Conservation (phyloP, 768 basidiomycete genomes). For the Boletus vinaceobasis region DNA sequence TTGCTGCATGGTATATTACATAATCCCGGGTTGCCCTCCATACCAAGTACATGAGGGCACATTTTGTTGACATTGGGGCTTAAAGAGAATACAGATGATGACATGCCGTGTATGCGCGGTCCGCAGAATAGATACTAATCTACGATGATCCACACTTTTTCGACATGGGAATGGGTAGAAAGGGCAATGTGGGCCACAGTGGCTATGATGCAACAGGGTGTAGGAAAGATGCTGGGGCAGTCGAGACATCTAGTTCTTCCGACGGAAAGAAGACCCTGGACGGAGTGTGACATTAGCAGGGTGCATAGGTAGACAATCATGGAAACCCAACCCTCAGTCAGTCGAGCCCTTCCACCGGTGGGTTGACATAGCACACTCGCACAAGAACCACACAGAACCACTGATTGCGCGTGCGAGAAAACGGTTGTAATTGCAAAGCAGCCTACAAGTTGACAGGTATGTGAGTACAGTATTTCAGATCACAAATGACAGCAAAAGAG, state of each 20-base stretch:
- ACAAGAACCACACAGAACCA: slow-evolving; percentile 92
- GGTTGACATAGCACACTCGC: slow-evolving; percentile 95
- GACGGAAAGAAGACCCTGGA: slow-evolving; percentile 94
- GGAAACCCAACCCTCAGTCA: slow-evolving; percentile 85
- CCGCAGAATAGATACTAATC: slow-evolving; percentile 7
- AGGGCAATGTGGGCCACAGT: neutral
- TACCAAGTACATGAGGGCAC: neutral
- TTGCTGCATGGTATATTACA: neutral
- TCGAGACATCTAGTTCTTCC: slow-evolving; percentile 67
- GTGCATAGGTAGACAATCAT: neutral
- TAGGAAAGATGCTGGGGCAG: neutral
- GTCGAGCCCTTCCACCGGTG: slow-evolving; percentile 94
- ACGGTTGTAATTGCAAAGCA: slow-evolving; percentile 96
- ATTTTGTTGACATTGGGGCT: neutral
- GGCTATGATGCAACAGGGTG: slow-evolving; percentile 2
- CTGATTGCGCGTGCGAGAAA: slow-evolving; percentile 99
- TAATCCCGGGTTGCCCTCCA: neutral
- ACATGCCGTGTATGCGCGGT: slow-evolving; percentile 2
- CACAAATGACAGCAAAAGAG: too few species aligned
- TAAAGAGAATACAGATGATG: slow-evolving; percentile 11
- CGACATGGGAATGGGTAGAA: slow-evolving; percentile 1
- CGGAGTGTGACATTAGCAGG: slow-evolving; percentile 10
- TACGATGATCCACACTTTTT: slow-evolving; percentile 15
- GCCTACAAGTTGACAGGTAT: slow-evolving; percentile 42
- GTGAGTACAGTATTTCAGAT: neutral